Percentiles rank a stretch among this genome's conserved stretches.
These are phyloP conservation scores for Blastocystis sp. DNA, from an alignment of 352 stramenopile genomes.

Conservation along the genomic window DNA sequence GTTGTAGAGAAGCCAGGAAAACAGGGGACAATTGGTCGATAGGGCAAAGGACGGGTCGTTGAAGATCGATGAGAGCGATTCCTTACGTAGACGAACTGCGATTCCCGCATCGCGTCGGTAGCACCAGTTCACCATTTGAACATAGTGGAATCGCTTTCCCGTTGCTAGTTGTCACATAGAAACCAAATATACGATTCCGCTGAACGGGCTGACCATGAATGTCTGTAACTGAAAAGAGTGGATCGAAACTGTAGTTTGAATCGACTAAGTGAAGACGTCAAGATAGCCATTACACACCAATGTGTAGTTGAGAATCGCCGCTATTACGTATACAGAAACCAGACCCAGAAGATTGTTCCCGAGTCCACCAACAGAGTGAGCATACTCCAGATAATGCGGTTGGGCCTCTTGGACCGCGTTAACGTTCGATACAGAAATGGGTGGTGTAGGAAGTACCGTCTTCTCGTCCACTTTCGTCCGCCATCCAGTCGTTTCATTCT, in stretches of 20 bases:
- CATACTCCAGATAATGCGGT: too few species aligned
- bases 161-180: neutral
- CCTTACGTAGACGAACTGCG: neutral
- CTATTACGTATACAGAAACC: neutral
- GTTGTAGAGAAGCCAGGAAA: neutral
- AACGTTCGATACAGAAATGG: too few species aligned
- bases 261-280: neutral
- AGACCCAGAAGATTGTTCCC: neutral
- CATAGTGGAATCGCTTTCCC: neutral
- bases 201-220: neutral
- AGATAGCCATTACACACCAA: neutral
- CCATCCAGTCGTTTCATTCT: too few species aligned
- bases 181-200: neutral
- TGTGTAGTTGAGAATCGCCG: neutral
- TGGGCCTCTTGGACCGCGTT: too few species aligned
- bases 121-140: neutral
- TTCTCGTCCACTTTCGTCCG: too few species aligned
- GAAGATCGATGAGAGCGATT: neutral
- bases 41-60: neutral
- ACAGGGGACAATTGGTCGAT: slow-evolving; percentile 25
- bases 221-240: neutral
- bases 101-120: neutral
- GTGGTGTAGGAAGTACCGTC: too few species aligned
- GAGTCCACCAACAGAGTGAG: neutral
- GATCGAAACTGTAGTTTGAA: neutral